Base-by-base conservation (phyloP, 2,329 filamentous ascomycete species). In the Fusarium sp. region DNA sequence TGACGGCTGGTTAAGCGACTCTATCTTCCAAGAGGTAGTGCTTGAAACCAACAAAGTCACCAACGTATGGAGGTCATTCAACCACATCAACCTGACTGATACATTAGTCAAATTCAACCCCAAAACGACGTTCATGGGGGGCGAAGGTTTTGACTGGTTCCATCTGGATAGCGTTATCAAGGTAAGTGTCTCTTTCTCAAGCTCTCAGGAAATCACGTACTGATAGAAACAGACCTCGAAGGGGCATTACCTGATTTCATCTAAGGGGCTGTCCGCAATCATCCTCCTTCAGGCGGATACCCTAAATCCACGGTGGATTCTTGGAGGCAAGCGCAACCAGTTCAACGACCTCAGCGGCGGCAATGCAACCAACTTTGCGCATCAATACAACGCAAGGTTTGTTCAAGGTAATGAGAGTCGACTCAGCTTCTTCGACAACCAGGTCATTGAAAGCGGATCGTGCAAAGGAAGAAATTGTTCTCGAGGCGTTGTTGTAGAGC, bases 361-460 rank as follows among this genome's bases (percentile, higher is more conserved):
- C 13, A 68, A 63, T 3, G 79, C 78, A 11, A 77, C 78, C 17
- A 78, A 82, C 31, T 78, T 77, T 26, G 71, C 75, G 50, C 63
- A 66, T 71, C 86, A 88, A 71, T 86, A 88, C 66, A 80, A 88
- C 68, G 85, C 84, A 3, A 81, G 81, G 50, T 86, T 75, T 58
- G 80, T 84, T 48, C 75, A 75, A 5, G 79, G 82, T 3, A 81
- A 85, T 52, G 86, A 86, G 11, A 74, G 84, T 9, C 65, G 53
- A 33, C 80, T 88, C 58, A 85, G 84, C 7, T 78, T 89, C 51
- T 88, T 85, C 69, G 86, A 89, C 74, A 89, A 88, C 74, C 72
- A 79, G 18, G 58, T 46, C 43, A 51, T 45, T 11, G 55, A 65
- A 18, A 70, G 33, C 34, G 71, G 71, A 24, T 24, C 52, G 18